Evolutionary conservation across 345 rosid genomes (phyloP), one percentile per base, ranked within the genome.

Genomic region (Mangifera indica): DNA sequence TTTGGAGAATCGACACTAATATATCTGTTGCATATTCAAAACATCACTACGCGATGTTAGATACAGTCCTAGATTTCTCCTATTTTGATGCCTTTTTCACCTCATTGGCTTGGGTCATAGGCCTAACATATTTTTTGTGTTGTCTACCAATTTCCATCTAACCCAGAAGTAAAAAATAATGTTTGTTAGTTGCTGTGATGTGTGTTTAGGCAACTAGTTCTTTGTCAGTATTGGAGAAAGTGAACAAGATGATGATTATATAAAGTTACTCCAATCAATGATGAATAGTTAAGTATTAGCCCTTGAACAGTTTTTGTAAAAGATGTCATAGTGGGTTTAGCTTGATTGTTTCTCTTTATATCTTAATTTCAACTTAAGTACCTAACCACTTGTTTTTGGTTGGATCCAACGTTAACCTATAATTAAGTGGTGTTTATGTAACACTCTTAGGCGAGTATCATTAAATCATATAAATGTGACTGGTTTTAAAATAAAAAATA

Each of bases 171-270:
- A 24, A 21, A 15, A 29, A 7, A 7, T 17, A 0, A 4, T 3
- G 46, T n/a, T 52, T 37, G 61, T 69, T 46, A 10, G 62, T 17
- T 45, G 77, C 14, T 49, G 25, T 29, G 37, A 40, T 60, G 18
- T 55, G 32, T 55, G 69, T n/a, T 34, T 44, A 26, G 73, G 25
- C 46, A 14, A 54, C 8, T 56, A 25, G 0, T 8, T 22, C 57
- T 42, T 52, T n/a, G 26, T 8, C 22, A 29, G 60, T 49, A 18
- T 37, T 1, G 52, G 60, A 69, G 69, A 52, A 2, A 51, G 53
- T 42, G 55, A 53, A 46, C 12, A 59, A 24, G 13, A 45, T 11
- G 49, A 45, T 8, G 6, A 13, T 44, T 1, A 61, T 40, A 37
- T 34, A 61, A 34, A 34, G 37, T 34, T 3, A 29, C 4, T 29